phyloP scores from a whole-genome alignment of 441 rosid species.

The Isatis lusitanica region DNA sequence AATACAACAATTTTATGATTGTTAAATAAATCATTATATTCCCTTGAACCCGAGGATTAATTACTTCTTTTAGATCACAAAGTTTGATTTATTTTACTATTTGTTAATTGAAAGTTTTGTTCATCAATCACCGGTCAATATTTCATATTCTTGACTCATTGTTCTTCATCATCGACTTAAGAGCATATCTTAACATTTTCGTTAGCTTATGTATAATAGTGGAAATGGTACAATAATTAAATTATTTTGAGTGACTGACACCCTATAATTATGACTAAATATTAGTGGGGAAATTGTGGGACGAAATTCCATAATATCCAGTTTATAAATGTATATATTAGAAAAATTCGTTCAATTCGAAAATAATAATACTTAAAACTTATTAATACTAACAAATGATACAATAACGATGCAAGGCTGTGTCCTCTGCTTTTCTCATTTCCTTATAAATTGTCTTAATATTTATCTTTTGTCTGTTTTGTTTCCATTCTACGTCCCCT shows the following conservation, averaged over 20 bases:
- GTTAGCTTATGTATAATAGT: background rate
- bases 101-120: background rate
- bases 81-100: background rate
- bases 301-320: constrained; percentile 7
- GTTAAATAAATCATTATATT: background rate
- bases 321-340: background rate
- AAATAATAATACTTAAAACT: background rate
- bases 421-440: background rate
- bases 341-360: background rate
- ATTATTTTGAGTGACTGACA: background rate
- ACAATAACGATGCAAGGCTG: constrained; percentile 9
- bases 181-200: background rate
- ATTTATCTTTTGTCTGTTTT: constrained; percentile 16
- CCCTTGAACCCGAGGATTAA: background rate
- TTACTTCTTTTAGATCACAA: background rate
- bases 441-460: background rate
- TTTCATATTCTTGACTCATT: background rate
- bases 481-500: constrained; percentile 11
- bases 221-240: background rate
- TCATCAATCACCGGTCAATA: background rate
- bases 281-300: background rate
- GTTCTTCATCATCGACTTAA: background rate
- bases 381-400: background rate
- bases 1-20: background rate
- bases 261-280: background rate